Base-by-base conservation (phyloP, 208 protist genomes). In the Borovskyia barvae region DNA sequence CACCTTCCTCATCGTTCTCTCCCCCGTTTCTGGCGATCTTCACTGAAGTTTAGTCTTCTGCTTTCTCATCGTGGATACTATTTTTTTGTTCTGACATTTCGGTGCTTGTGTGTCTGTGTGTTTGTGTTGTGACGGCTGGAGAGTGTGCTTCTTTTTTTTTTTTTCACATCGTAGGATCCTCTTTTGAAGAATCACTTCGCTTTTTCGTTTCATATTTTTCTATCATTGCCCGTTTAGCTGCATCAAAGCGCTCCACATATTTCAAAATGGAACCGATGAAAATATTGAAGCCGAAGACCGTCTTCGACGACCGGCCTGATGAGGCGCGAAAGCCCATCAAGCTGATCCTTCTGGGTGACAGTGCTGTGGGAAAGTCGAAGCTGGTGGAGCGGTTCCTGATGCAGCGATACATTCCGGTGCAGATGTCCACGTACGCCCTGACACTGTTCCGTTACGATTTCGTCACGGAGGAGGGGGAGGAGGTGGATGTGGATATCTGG, bases 381-480 rank as follows among this genome's bases (percentile, higher is more conserved):
- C 75, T 97, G 9, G 90, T 98, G 5, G 94, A 98, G 75, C 85
- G 96, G 8, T 98, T 97, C 55, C 75, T 98, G 20, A 97, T 97
- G 86, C 94, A 97, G 64, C 77, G 88, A 24, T 98, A 96, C 74
- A 76, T 89, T 19, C 85, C 85, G 3, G 76, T 92, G 51, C 89
- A 97, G 67, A 93, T 96, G 77, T 97, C 93, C 12, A 98, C 94
- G 3, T 97, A 94, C 77, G 96, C 94, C 8, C 79, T 98, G 11
- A 98, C 92, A 2, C 75, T 97, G 3, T 97, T 87, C 58, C 75
- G 72, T 35, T 96, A 97, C 81, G 87, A 96, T 71, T 93, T 90
- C 68, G 53, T 80, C 33, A 73, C 67, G 24, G 74, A 85, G 37
- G 73, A 85, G 17, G 87, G 75, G 15, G 78, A 94, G 65, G 75